Evolutionary conservation across 2,329 filamentous ascomycete genomes (phyloP), one percentile per base, ranked within the genome.

Genomic region (Blastomyces gilchristii): DNA sequence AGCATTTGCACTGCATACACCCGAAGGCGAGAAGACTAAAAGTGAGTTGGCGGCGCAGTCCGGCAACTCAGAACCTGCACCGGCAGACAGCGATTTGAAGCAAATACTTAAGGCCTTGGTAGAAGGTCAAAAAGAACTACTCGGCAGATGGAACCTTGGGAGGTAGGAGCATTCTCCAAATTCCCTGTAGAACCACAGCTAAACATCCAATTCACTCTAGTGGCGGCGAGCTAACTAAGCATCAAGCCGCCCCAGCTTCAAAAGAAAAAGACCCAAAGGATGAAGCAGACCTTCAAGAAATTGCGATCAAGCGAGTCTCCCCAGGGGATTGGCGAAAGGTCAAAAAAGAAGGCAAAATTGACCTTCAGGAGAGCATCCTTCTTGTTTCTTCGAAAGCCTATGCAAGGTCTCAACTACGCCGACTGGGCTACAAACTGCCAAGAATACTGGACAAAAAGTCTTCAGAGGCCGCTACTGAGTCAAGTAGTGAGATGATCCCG

Each of bases 321-420:
- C 56, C 41, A 47, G 56, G 41, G 22, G 18, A 58, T 9, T 58
- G 56, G 56, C 56, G 56, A 31, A 58, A 31, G 25, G n/a, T 58
- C 39, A 58, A 58, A 34, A 45, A 16, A 11, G 56, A 45, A 16
- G n/a, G 39, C 16, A 58, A 58, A 58, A 25, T 58, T 16, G 39
- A 43, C 16, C 12, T 45, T 47, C 22, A 47, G n/a, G 18, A 58
- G 8, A 58, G 25, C 41, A 39, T 58, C 25, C 56, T 58, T 18
- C 56, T 58, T 43, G 56, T 58, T 45, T 58, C 56, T 7, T 58
- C 56, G 22, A 58, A 58, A 58, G 56, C 56, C 11, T 31, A 45
- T 47, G 56, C 39, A 25, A 43, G 56, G 12, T 2, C 56, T 28
- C 37, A 47, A 34, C 39, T 28, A 58, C 56, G 39, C 22, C 25